Conservation (phyloP, 768 basidiomycete species). For the Leucogyrophana mollusca region DNA sequence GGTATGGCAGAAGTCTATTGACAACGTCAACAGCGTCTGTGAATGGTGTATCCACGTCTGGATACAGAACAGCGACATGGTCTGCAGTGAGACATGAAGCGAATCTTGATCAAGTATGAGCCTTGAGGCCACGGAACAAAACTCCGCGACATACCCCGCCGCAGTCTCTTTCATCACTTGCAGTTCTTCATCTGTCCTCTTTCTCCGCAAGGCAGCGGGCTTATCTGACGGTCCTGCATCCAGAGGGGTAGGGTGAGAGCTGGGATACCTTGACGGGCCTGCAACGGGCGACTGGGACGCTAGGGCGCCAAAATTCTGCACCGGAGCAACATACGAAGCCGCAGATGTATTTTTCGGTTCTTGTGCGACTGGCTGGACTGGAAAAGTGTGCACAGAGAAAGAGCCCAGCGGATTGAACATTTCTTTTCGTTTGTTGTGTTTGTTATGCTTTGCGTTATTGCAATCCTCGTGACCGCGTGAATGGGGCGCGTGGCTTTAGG, state of each 20-base stretch:
- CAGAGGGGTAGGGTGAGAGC: constrained; percentile 9
- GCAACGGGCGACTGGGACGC: constrained; percentile 12
- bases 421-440: constrained; percentile 33
- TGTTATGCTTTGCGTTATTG: constrained; percentile 36
- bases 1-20: constrained; percentile 75
- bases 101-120: constrained; percentile 43
- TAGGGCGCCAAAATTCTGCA: constrained; percentile 7
- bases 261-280: constrained; percentile 23
- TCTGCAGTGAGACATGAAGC: constrained; percentile 57
- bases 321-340: constrained; percentile 2
- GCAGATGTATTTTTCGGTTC: neutral
- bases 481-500: constrained; percentile 29
- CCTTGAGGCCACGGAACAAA: neutral
- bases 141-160: constrained; percentile 42
- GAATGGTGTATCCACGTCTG: constrained; percentile 73
- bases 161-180: constrained; percentile 45
- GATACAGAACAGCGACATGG: constrained; percentile 57
- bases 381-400: constrained; percentile 26
- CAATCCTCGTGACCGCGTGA: constrained; percentile 37
- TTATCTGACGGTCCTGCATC: constrained; percentile 26
- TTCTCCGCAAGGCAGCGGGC: constrained; percentile 26
- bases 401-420: constrained; percentile 29
- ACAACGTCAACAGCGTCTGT: constrained; percentile 59
- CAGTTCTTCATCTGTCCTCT: constrained; percentile 50
- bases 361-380: constrained; percentile 15